Percentiles rank a stretch among this genome's conserved stretches.
Evolutionary conservation across 768 basidiomycete genomes (phyloP).

Genomic region (Coprinopsis sp.): DNA sequence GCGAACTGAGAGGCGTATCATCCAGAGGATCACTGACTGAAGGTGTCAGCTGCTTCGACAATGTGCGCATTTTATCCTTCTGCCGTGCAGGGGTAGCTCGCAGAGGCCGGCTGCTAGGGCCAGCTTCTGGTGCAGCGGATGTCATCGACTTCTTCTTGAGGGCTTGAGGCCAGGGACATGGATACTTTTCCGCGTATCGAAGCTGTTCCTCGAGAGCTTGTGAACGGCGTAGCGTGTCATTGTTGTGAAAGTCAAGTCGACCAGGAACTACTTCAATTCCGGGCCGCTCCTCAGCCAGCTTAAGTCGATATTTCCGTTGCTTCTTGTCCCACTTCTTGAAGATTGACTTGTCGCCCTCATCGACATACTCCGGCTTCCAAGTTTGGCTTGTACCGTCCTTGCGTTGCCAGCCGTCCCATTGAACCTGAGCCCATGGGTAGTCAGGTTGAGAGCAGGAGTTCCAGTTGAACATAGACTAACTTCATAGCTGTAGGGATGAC

Average conservation of each 20-base stretch:
- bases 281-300: constrained; percentile 24
- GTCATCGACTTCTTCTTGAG: too few relatives aligned
- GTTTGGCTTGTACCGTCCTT: constrained; percentile 50
- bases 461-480: constrained; percentile 13
- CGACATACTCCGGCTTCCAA: constrained; percentile 36
- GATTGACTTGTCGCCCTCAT: constrained; percentile 13
- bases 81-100: too few relatives aligned
- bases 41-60: background rate
- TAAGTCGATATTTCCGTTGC: constrained; percentile 22
- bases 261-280: constrained; percentile 33
- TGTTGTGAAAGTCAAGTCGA: constrained; percentile 40
- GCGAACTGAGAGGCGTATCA: background rate
- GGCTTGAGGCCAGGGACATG: background rate
- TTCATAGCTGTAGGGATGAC: constrained; percentile 24
- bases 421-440: constrained; percentile 34
- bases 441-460: background rate
- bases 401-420: constrained; percentile 50
- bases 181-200: constrained; percentile 8
- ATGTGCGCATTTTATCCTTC: background rate
- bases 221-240: constrained; percentile 35
- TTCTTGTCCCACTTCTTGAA: constrained; percentile 32
- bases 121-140: too few relatives aligned
- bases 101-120: too few relatives aligned
- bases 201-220: constrained; percentile 47
- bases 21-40: background rate